Conservation (phyloP, 1,284 basidiomycete species). For the Sporisorium graminicola region DNA sequence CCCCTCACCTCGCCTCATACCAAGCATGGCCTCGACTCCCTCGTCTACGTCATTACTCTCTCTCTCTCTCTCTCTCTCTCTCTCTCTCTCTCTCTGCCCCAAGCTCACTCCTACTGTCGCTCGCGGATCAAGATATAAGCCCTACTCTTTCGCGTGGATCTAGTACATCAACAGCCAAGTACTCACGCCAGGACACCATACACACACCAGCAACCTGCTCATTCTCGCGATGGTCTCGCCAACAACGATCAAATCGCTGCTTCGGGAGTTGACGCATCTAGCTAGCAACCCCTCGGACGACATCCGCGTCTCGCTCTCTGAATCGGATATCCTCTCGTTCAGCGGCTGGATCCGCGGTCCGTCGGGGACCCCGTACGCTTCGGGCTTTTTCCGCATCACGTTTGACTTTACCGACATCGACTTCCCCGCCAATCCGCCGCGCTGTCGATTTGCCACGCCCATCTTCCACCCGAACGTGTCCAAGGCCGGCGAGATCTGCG, state of each 20-base stretch:
- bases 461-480: conserved; percentile 98
- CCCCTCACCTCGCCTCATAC: background rate
- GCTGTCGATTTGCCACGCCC: conserved; percentile 67
- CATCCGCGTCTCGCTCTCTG: conserved; percentile 40
- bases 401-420: conserved; percentile 47
- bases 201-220: background rate
- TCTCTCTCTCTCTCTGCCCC: too few species aligned
- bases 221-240: conserved; percentile 32
- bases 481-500: conserved; percentile 89
- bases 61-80: too few species aligned
- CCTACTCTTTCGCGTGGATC: background rate
- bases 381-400: conserved; percentile 46
- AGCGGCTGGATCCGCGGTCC: conserved; percentile 41
- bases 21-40: background rate
- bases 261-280: conserved; percentile 35
- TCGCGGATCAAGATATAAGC: background rate
- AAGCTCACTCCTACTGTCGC: too few species aligned
- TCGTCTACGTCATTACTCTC: background rate
- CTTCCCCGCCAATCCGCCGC: conserved; percentile 47
- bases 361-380: conserved; percentile 89
- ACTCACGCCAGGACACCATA: background rate
- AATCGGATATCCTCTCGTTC: conserved; percentile 46
- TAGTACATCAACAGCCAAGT: background rate
- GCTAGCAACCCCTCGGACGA: conserved; percentile 23
- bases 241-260: conserved; percentile 31